These are phyloP conservation scores for Metschnikowia shivogae DNA, from an alignment of 805 yeast genomes.

Conservation along the genomic window DNA sequence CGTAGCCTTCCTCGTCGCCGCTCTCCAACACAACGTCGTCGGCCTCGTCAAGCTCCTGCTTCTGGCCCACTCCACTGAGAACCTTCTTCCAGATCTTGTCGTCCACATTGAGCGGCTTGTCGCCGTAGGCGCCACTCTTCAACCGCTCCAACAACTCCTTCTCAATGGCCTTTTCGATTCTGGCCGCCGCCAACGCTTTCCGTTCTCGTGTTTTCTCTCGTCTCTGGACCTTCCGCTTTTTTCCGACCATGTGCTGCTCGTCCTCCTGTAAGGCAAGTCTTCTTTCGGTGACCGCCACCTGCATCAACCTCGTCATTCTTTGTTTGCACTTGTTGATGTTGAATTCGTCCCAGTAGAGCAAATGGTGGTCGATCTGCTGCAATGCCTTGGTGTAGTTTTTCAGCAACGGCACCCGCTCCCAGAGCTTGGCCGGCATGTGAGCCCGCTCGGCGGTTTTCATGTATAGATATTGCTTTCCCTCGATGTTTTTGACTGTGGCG, in stretches of 20 bases:
- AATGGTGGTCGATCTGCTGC: slow-evolving; percentile 80
- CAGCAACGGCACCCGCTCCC: slow-evolving; percentile 92
- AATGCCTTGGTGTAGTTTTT: slow-evolving; percentile 87
- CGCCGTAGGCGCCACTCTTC: slow-evolving; percentile 98
- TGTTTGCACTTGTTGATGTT: slow-evolving; percentile 92
- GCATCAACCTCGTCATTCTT: slow-evolving; percentile 89
- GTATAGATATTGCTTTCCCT: slow-evolving; percentile 77
- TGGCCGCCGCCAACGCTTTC: slow-evolving; percentile 94
- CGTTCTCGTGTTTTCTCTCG: slow-evolving; percentile 93
- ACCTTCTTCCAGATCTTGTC: slow-evolving; percentile 95
- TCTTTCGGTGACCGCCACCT: slow-evolving; percentile 93
- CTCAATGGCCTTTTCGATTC: slow-evolving; percentile 93
- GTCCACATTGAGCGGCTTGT: slow-evolving; percentile 94
- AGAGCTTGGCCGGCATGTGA: slow-evolving; percentile 86
- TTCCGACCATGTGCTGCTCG: slow-evolving; percentile 90
- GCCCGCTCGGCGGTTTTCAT: slow-evolving; percentile 98
- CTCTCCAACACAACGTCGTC: slow-evolving; percentile 49
- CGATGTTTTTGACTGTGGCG: slow-evolving; percentile 79
- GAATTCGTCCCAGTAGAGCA: slow-evolving; percentile 91
- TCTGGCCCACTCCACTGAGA: slow-evolving; percentile 59
- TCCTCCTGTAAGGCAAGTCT: slow-evolving; percentile 85
- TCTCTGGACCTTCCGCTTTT: slow-evolving; percentile 89
- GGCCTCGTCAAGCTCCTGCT: slow-evolving; percentile 57
- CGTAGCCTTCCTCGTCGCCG: slow-evolving; percentile 45
- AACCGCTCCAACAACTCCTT: slow-evolving; percentile 90